Percentiles rank a stretch among this genome's conserved stretches.
phyloP scores from a whole-genome alignment of 495 filamentous ascomycete species.

The Astrocystis sublimbata region DNA sequence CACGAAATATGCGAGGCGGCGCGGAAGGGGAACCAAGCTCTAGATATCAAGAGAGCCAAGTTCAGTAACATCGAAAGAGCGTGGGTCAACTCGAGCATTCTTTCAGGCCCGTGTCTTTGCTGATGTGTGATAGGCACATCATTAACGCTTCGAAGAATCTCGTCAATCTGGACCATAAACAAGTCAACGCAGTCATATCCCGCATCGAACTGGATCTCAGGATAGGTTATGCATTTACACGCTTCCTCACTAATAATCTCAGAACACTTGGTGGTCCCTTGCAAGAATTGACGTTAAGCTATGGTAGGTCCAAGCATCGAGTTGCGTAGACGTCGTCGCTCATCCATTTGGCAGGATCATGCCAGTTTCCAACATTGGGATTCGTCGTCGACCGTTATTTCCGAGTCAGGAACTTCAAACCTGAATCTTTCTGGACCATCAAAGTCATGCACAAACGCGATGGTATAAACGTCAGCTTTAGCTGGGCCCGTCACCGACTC shows the following conservation, averaged over 20 bases:
- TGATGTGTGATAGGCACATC: constrained; percentile 62
- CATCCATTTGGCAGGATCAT: constrained; percentile 63
- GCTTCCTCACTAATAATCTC: constrained; percentile 78
- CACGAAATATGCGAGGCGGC: constrained; percentile 87
- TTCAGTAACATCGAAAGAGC: constrained; percentile 97
- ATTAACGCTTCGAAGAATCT: constrained; percentile 78
- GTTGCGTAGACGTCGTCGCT: neutral
- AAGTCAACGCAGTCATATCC: constrained; percentile 84
- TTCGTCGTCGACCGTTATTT: constrained; percentile 97
- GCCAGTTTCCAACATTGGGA: constrained; percentile 94
- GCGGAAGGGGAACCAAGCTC: constrained; percentile 64
- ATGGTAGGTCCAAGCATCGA: constrained; percentile 61
- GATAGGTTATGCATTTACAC: constrained; percentile 88
- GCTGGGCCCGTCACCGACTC: constrained; percentile 77
- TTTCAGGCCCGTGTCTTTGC: neutral
- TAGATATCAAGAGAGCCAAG: constrained; percentile 80
- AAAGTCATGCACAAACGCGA: constrained; percentile 79
- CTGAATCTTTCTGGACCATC: constrained; percentile 91
- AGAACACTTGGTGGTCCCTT: constrained; percentile 64
- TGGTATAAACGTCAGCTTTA: constrained; percentile 77
- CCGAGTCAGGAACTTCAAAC: constrained; percentile 86
- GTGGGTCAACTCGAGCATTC: constrained; percentile 48
- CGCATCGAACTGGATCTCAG: constrained; percentile 91
- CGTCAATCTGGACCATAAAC: constrained; percentile 75
- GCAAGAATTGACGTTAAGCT: constrained; percentile 70